These are phyloP conservation scores for Parmelia sp. DNA, from an alignment of 495 filamentous ascomycete genomes.

Conservation along the genomic window DNA sequence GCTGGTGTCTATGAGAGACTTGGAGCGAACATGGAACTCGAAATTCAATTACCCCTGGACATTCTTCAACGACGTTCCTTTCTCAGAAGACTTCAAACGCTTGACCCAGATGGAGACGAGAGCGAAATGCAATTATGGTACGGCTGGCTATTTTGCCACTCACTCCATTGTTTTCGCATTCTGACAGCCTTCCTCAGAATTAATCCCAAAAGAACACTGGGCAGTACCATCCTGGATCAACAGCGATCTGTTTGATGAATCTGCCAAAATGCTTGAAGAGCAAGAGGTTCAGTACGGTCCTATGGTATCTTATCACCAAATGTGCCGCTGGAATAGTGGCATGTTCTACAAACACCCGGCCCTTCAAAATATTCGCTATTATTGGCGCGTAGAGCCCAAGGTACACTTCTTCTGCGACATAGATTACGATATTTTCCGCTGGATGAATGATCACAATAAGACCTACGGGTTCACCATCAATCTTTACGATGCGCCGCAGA, in stretches of 20 bases:
- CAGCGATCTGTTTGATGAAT: conserved; percentile 75
- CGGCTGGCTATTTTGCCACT: background rate
- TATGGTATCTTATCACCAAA: conserved; percentile 91
- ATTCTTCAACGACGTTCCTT: conserved; percentile 95
- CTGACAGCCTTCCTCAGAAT: conserved; percentile 41
- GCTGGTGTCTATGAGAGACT: conserved; percentile 77
- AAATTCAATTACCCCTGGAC: conserved; percentile 99
- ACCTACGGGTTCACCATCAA: conserved; percentile 99
- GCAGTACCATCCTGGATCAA: conserved; percentile 88
- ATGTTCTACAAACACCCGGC: conserved; percentile 96
- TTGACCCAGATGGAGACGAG: conserved; percentile 72
- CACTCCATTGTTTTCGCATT: background rate
- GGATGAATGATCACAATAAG: conserved; percentile 95
- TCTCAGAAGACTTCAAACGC: conserved; percentile 86
- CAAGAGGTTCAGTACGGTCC: conserved; percentile 82
- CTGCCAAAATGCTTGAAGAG: conserved; percentile 72
- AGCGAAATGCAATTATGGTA: conserved; percentile 79
- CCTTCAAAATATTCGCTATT: conserved; percentile 74
- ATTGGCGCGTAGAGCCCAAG: conserved; percentile 99
- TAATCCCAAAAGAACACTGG: conserved; percentile 94
- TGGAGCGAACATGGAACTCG: conserved; percentile 93
- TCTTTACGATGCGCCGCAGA: conserved; percentile 84
- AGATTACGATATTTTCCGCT: conserved; percentile 98
- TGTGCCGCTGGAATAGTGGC: conserved; percentile 99
- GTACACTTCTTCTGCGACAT: conserved; percentile 99